Base-by-base conservation (phyloP, 805 yeast species). In the Candida alai region DNA sequence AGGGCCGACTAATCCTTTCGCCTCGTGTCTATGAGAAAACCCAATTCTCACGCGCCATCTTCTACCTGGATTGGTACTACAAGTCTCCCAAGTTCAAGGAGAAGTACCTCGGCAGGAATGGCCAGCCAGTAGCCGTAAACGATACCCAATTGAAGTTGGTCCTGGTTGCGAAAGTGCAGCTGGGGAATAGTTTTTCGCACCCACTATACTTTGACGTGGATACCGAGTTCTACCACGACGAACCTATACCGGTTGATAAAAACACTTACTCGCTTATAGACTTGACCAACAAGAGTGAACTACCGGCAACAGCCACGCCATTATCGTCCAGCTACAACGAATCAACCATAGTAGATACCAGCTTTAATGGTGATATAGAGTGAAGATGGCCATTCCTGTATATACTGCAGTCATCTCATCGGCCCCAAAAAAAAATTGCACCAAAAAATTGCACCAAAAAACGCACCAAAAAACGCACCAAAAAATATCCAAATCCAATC, bases 51-150 rank as follows among this genome's bases (percentile, higher is more conserved):
- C 41, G 62, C 19, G 36, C 60, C 4, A 29, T 61, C 3, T 59
- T 65, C 34, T 62, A 54, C 43, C 49, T 48, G 22, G 70, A 65
- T 41, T 64, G 68, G 68, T 54, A 47, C 30, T 47, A 47, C 30
- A 51, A 49, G 24, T 23, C 48, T 2, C 43, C 43, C 35, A 45
- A 47, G 29, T 42, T 41, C 24, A 28, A 32, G 38, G 37, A 24
- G 18, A 37, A 16, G 28, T 34, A 16, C 15, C 28, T 38, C n/a
- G 19, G 11, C 14, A 27, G 19, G 9, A 11, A 10, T 9, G n/a
- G 4, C 14, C 19, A 17, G 14, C 26, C 16, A 20, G 24, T n/a
- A 18, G 35, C 29, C 7, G 27, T 37, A 15, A 31, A 28, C 28
- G 31, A 38, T 25, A 10, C 32, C 11, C 37, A 40, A 15, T 33